Percentiles rank a stretch among this genome's conserved stretches.
Conservation (phyloP, 495 filamentous ascomycete species). For the Antarctomyces pellizariae region DNA sequence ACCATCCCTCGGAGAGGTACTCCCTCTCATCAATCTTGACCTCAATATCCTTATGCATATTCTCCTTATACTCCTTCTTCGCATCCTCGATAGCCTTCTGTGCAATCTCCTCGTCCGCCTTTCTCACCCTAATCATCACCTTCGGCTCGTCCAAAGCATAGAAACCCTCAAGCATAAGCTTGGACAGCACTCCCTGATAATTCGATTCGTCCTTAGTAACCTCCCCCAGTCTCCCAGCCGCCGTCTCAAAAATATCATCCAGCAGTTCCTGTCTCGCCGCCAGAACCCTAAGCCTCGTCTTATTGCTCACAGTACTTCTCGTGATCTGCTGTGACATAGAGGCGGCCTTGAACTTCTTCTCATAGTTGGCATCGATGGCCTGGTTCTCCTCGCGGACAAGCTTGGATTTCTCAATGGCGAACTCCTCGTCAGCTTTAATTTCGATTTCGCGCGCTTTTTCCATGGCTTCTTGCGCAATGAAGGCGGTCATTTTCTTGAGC, state of each 20-base stretch:
- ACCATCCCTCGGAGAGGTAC: slow-evolving; percentile 64
- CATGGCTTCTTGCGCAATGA: slow-evolving; percentile 94
- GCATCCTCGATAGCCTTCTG: slow-evolving; percentile 57
- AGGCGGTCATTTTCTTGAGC: slow-evolving; percentile 99
- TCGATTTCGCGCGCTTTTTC: slow-evolving; percentile 95
- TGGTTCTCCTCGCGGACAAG: slow-evolving; percentile 85
- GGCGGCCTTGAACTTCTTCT: slow-evolving; percentile 96
- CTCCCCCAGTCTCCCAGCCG: slow-evolving; percentile 37
- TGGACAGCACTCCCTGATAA: slow-evolving; percentile 54
- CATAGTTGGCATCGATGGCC: slow-evolving; percentile 75
- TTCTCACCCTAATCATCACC: slow-evolving; percentile 44
- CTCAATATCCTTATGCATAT: slow-evolving; percentile 36
- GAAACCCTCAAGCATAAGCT: slow-evolving; percentile 67
- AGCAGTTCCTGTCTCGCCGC: slow-evolving; percentile 69
- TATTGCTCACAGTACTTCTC: slow-evolving; percentile 81
- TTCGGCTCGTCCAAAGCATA: slow-evolving; percentile 68
- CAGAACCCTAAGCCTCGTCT: slow-evolving; percentile 74
- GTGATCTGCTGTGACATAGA: slow-evolving; percentile 95
- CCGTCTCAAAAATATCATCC: slow-evolving; percentile 72
- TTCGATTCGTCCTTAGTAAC: slow-evolving; percentile 41
- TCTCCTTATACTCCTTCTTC: slow-evolving; percentile 56
- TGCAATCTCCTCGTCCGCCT: slow-evolving; percentile 51
- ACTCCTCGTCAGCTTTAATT: slow-evolving; percentile 95
- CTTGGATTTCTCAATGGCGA: slow-evolving; percentile 94
- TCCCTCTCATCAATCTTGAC: slow-evolving; percentile 52